Evolutionary conservation across 1,139 yeast species (phyloP), one percentile per base, ranked within the genome.

Genomic region (Yarrowia galli): DNA sequence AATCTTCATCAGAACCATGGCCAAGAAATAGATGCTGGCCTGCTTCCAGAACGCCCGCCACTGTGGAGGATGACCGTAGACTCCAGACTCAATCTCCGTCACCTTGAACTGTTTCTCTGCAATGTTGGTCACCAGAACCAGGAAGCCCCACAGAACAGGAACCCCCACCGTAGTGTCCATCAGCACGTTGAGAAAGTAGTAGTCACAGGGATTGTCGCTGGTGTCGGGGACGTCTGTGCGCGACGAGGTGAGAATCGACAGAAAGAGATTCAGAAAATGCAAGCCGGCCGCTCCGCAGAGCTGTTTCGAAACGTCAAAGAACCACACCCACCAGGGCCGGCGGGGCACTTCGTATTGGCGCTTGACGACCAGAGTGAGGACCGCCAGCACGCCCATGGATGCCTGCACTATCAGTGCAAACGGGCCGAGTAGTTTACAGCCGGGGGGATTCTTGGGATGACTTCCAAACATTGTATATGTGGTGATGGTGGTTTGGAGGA

Each of bases 121-220:
- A 13, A 85, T 75, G 48, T 79, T 74, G 72, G 84, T 86, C 1
- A 85, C 77, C 22, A 79, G 69, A 65, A 80, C 78, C 18, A 89
- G 79, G 54, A 81, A 77, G 22, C 76, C 76, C 87, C 89, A 92
- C 53, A 95, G 81, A 3, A 93, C 84, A 28, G 96, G 96, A 2
- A 92, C 96, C 0, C 99, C 99, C n/a, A 93, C 83, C 0, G 99
- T 95, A 58, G 98, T 93, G 77, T 95, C 99, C 75, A 93, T 85
- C 23, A 93, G 83, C 54, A 93, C 85, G 74, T 91, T 95, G 68
- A 95, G 81, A 74, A 95, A 93, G 79, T 95, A 95, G 96, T 98
- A 93, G 49, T 75, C 77, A 71, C 81, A 79, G 1, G 82, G 81
- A 68, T 79, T 79, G 63, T 74, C 75, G 67, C 77, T 79, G 49